Evolutionary conservation across 2,329 filamentous ascomycete genomes (phyloP), one percentile per base, ranked within the genome.

Genomic region (Penicillium fuscoglaucum): DNA sequence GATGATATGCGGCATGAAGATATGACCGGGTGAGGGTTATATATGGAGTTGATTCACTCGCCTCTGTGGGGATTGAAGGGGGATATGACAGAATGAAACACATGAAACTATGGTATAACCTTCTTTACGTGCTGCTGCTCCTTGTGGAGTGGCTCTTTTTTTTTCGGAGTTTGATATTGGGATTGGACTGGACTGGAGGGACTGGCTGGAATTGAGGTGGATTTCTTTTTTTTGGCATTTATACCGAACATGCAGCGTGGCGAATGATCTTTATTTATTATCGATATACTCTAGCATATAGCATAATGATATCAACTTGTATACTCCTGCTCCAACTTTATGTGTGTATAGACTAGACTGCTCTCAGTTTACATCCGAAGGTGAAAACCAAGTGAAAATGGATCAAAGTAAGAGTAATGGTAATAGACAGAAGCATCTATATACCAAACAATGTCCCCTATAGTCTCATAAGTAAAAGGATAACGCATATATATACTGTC

Each of bases 1-100:
- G 58, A 67, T 59, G 50, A 50, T 19, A 61, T 59, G 64, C 55
- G 55, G 19, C 58, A 60, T 61, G 60, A 57, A 9, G 47, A 44
- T 21, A 49, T 49, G 46, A 49, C 46, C 6, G 46, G 58, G 52
- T 58, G 24, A 40, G n/a, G 62, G 57, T 17, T 35, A 26, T 24
- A 33, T 33, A 48, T n/a, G 31, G 31, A 15, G 21, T 48, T 35
- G 31, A 35, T 35, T n/a, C n/a, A 24, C 46, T 35, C 31, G 7
- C 19, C 46, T 24, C 13, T 26, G 8, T 24, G 19, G 46, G 8
- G 9, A 1, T 48, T 48, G 46, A 26, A 6, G 21, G 9, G 10
- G 9, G 15, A 49, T 8, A 47, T 56, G 57, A 55, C 17, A 33
- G 35, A 41, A 50, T 41, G 45, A 43, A 21, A 31, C 37, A 26